Evolutionary conservation across 768 basidiomycete species (phyloP), one percentile per base, ranked within the genome.

Genomic region (Xerocomus brunneocitrinus): DNA sequence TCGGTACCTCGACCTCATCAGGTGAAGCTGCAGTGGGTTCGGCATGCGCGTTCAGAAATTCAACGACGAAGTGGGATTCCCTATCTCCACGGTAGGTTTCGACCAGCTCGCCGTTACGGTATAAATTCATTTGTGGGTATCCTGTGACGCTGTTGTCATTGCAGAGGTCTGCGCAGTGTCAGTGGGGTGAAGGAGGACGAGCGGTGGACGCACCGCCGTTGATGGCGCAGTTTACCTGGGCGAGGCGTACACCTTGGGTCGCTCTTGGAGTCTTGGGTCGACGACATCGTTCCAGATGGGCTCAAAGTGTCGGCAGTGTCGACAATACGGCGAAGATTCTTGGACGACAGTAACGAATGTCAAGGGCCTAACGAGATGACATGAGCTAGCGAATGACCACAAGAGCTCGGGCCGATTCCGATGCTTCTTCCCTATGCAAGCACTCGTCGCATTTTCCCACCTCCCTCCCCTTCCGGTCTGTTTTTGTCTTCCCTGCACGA

Each of bases 151-250:
- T 72, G 52, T 93, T 84, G n/a, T 76, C 74, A 44, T 75, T 71
- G 70, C 94, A 98, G 5, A 97, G 74, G 66, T 98, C 94, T 95
- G 61, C 28, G 7, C 24, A 8, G 5, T 34, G 38, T 61, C 12
- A 25, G 40, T 12, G 5, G 5, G 27, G 8, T 0, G 1, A 9
- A 8, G 13, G 3, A 10, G 4, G 19, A 9, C 1, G n/a, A 13
- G 3, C 13, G 24, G 4, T 8, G 19, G 19, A 19, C 19, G 19
- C 19, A 19, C 19, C 19, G 19, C 19, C 19, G 19, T 19, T 19
- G 19, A 85, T 77, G 3, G 84, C 75, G 58, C 91, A 94, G 64
- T 93, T 83, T n/a, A 94, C 85, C 63, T 93, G 91, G 0, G 87
- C 91, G 50, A 95, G 74, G 41, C 79, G 77, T 8, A 95, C 59